phyloP scores from a whole-genome alignment of 2,329 filamentous ascomycete species.

The Cladorrhinum sp. region DNA sequence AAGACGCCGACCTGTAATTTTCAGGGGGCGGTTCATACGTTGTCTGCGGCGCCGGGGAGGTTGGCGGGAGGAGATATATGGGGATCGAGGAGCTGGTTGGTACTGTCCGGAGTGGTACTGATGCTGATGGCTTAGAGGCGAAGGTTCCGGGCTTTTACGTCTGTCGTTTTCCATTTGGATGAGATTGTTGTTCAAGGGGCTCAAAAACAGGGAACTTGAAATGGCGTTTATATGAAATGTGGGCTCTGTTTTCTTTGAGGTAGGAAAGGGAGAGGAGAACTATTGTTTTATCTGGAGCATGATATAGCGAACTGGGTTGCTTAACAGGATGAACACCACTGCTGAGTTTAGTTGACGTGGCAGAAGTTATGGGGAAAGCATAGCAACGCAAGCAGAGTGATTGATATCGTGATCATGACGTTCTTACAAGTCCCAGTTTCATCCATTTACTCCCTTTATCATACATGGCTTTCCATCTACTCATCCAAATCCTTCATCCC shows the following conservation, averaged over 20 bases:
- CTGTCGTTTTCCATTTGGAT: background rate
- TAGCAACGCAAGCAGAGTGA: too few relatives aligned
- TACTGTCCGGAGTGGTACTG: slow-evolving; percentile 11
- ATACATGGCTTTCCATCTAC: background rate
- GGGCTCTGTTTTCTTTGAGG: background rate
- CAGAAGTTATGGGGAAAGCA: too few relatives aligned
- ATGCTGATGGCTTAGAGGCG: slow-evolving; percentile 9
- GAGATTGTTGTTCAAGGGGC: background rate
- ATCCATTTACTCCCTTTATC: too few relatives aligned
- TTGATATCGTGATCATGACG: too few relatives aligned
- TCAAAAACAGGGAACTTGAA: background rate
- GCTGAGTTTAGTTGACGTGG: too few relatives aligned
- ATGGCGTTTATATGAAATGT: background rate
- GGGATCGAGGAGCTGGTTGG: background rate
- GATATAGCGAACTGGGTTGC: too few relatives aligned
- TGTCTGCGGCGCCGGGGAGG: slow-evolving; percentile 33
- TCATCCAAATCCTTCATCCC: background rate
- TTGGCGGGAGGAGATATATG: slow-evolving; percentile 24
- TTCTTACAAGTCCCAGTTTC: too few relatives aligned
- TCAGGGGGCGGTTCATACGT: slow-evolving; percentile 55
- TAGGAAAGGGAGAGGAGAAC: background rate
- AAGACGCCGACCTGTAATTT: slow-evolving; percentile 54
- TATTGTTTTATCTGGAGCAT: too few relatives aligned
- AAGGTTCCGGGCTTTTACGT: background rate
- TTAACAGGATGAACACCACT: too few relatives aligned